A percentile compares a stretch with the other conserved stretches of the same genome.
Conservation (phyloP, 2,329 filamentous ascomycete genomes). For the Trichoderma oligosporum region DNA sequence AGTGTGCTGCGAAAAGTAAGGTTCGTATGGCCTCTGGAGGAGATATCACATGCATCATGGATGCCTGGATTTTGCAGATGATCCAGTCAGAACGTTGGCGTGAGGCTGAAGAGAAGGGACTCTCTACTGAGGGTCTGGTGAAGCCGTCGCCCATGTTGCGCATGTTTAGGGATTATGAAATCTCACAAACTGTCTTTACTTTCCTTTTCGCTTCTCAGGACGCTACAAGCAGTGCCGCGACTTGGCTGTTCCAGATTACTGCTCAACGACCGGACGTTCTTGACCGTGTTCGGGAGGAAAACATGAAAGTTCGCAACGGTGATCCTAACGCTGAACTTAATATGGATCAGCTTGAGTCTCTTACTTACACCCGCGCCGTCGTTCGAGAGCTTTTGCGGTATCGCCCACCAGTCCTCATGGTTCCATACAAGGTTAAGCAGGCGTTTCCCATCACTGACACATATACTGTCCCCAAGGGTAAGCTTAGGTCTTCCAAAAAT, state of each 20-base stretch:
- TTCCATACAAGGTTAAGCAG: conserved; percentile 93
- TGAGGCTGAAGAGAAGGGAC: conserved; percentile 70
- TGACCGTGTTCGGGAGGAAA: conserved; percentile 88
- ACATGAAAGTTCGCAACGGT: conserved; percentile 70
- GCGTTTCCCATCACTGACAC: conserved; percentile 81
- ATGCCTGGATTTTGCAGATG: conserved; percentile 88
- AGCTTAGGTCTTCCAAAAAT: conserved; percentile 23
- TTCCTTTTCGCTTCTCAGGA: conserved; percentile 98
- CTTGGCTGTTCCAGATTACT: conserved; percentile 92
- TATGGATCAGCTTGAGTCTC: conserved; percentile 82
- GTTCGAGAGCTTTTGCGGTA: conserved; percentile 90
- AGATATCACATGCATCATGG: conserved; percentile 87
- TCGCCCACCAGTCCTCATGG: conserved; percentile 94
- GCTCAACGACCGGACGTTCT: conserved; percentile 91
- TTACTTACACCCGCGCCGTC: conserved; percentile 87
- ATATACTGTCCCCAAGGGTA: conserved; percentile 89
- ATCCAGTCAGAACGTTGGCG: conserved; percentile 79
- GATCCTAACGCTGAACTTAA: conserved; percentile 66
- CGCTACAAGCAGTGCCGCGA: conserved; percentile 87
- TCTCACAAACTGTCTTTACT: conserved; percentile 88
- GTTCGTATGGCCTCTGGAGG: conserved; percentile 86
- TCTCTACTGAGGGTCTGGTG: conserved; percentile 62
- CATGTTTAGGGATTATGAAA: conserved; percentile 86
- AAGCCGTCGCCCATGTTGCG: conserved; percentile 82
- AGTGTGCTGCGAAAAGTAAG: conserved; percentile 91